phyloP scores from a whole-genome alignment of 2,329 filamentous ascomycete genomes.

The Paecilomyces fulvus region DNA sequence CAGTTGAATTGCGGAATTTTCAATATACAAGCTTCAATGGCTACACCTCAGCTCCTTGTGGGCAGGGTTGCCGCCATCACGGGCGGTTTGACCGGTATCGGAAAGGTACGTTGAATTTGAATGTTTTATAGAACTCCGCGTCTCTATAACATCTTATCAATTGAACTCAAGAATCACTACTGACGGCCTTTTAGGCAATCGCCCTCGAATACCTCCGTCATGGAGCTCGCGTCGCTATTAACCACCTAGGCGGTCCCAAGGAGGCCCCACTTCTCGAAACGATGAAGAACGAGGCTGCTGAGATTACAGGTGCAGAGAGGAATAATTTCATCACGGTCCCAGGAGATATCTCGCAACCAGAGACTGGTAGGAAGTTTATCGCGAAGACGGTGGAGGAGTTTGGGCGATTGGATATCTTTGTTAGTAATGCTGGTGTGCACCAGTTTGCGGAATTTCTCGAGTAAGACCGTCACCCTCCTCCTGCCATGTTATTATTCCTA shows the following conservation, averaged over 20 bases:
- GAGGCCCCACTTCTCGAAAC: constrained; percentile 22
- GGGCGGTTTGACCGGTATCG: constrained; percentile 78
- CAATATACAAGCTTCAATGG: constrained; percentile 13
- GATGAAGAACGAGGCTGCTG: constrained; percentile 20
- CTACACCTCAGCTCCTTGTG: constrained; percentile 46
- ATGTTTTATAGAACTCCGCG: background rate
- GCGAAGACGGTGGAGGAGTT: constrained; percentile 50
- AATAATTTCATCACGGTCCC: constrained; percentile 54
- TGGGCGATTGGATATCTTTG: constrained; percentile 62
- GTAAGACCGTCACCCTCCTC: constrained; percentile 29
- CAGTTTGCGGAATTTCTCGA: constrained; percentile 80
- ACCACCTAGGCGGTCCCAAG: constrained; percentile 54
- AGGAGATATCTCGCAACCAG: constrained; percentile 69
- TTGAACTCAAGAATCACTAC: background rate
- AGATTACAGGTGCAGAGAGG: constrained; percentile 17
- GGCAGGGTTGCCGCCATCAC: constrained; percentile 80
- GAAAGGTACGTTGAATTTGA: constrained; percentile 39
- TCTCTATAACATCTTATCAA: background rate
- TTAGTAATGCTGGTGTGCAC: constrained; percentile 84
- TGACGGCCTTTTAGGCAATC: constrained; percentile 49
- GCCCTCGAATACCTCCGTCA: constrained; percentile 69
- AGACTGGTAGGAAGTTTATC: constrained; percentile 63
- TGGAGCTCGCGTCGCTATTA: constrained; percentile 70
- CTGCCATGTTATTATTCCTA: constrained; percentile 1
- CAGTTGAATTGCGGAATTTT: background rate